Conservation (phyloP, 2,329 filamentous ascomycete genomes). For the Annulohypoxylon truncatum region DNA sequence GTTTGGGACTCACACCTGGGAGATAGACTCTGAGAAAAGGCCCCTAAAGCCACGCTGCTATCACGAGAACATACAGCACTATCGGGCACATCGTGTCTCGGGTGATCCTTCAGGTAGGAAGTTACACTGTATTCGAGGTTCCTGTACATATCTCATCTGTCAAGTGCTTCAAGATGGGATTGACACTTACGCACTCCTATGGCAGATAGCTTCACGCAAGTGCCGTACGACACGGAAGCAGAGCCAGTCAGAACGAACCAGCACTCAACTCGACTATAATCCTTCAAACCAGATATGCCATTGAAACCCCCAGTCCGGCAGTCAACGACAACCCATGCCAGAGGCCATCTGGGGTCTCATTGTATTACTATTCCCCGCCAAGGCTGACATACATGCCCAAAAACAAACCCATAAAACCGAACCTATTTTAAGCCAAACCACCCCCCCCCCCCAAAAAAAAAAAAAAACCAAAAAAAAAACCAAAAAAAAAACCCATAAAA, state of each 20-base stretch:
- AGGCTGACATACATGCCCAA: slow-evolving; percentile 1
- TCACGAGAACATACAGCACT: background rate
- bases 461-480: too few species aligned
- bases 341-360: background rate
- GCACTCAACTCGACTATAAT: background rate
- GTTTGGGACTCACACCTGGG: too few species aligned
- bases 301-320: background rate
- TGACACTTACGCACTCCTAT: background rate
- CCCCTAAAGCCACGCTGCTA: background rate
- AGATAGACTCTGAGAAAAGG: background rate
- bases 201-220: background rate
- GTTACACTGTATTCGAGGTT: background rate
- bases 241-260: background rate
- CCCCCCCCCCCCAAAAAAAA: too few species aligned
- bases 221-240: background rate
- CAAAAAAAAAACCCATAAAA: too few species aligned
- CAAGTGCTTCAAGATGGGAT: background rate
- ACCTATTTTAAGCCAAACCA: background rate
- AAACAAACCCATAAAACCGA: background rate
- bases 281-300: background rate
- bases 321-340: background rate
- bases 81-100: too few species aligned
- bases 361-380: background rate
- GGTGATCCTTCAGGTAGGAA: background rate
- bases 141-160: background rate